Evolutionary conservation across 768 basidiomycete genomes (phyloP).

Genomic region (Gloeopeniophorella convolvens): DNA sequence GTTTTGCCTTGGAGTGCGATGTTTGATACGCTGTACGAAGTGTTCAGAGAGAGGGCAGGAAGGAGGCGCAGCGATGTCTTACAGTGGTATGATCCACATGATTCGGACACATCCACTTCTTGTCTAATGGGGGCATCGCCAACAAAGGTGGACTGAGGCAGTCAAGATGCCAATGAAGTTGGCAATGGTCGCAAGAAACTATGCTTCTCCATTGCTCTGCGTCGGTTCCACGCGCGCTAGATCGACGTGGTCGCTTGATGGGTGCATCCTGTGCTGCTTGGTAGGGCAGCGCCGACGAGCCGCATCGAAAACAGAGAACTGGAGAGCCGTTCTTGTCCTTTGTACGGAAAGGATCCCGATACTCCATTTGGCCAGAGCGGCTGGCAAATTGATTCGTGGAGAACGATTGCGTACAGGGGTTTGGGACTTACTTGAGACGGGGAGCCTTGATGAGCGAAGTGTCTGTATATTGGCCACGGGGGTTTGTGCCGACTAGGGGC

Average conservation of each 20-base stretch:
- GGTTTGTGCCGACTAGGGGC: slow-evolving; percentile 62
- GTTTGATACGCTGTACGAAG: slow-evolving; percentile 60
- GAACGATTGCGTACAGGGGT: slow-evolving; percentile 13
- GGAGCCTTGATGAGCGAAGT: slow-evolving; percentile 67
- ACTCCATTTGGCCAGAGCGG: slow-evolving; percentile 84
- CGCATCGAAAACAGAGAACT: slow-evolving; percentile 89
- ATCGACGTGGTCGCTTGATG: slow-evolving; percentile 49
- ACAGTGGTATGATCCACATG: slow-evolving; percentile 86
- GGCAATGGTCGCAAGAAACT: slow-evolving; percentile 92
- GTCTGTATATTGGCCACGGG: slow-evolving; percentile 82
- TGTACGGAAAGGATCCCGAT: slow-evolving; percentile 81
- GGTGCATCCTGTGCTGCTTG: slow-evolving; percentile 46
- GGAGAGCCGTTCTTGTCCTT: slow-evolving; percentile 78
- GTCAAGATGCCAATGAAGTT: slow-evolving; percentile 93
- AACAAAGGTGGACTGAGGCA: slow-evolving; percentile 89
- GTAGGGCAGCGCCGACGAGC: slow-evolving; percentile 65
- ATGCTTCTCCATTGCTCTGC: slow-evolving; percentile 63
- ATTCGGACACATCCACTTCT: slow-evolving; percentile 99
- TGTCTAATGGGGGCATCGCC: slow-evolving; percentile 76
- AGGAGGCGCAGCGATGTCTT: slow-evolving; percentile 30
- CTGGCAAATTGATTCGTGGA: slow-evolving; percentile 31
- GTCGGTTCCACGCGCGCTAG: slow-evolving; percentile 34
- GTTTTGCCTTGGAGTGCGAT: slow-evolving; percentile 70
- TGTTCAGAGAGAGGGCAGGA: slow-evolving; percentile 14
- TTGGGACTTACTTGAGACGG: slow-evolving; percentile 75